Evolutionary conservation across 225 moss, liverwort and hornwort species (phyloP).

Genomic region (Rhytidiadelphus loreus): DNA sequence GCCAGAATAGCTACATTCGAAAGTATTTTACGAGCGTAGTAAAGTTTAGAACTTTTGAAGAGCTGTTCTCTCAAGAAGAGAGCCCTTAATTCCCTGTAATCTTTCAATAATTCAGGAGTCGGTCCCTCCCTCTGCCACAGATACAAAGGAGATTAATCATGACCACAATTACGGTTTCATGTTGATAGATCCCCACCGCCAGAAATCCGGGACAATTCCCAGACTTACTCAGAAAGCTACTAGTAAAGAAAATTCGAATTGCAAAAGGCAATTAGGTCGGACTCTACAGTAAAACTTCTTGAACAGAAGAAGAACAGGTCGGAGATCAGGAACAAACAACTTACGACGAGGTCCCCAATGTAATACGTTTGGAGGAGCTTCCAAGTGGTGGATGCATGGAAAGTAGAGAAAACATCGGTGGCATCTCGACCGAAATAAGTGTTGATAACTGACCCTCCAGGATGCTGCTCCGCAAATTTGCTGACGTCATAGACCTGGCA

Average conservation of each 20-base stretch:
- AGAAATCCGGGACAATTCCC: no score
- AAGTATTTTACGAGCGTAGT: conserved; percentile 41
- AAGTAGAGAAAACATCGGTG: conserved; percentile 70
- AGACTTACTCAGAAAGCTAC: background rate
- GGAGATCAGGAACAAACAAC: background rate
- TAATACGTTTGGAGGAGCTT: conserved; percentile 44
- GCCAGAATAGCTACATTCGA: conserved; percentile 51
- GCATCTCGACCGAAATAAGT: conserved; percentile 77
- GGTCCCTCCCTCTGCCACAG: conserved; percentile 42
- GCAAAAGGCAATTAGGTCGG: background rate
- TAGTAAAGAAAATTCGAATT: background rate
- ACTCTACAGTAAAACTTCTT: background rate
- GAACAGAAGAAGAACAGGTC: background rate
- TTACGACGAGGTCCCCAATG: conserved; percentile 61
- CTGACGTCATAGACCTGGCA: conserved; percentile 85
- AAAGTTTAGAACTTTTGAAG: conserved; percentile 74
- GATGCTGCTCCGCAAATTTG: conserved; percentile 62
- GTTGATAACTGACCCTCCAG: conserved; percentile 76
- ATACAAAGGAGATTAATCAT: background rate
- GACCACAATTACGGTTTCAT: background rate
- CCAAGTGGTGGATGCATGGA: conserved; percentile 77
- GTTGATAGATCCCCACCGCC: background rate
- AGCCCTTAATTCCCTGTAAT: conserved; percentile 77
- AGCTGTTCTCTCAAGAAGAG: conserved; percentile 48
- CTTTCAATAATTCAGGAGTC: conserved; percentile 57